Evolutionary conservation across 2,329 filamentous ascomycete genomes (phyloP).

Genomic region (Lasiodiplodia sp.): DNA sequence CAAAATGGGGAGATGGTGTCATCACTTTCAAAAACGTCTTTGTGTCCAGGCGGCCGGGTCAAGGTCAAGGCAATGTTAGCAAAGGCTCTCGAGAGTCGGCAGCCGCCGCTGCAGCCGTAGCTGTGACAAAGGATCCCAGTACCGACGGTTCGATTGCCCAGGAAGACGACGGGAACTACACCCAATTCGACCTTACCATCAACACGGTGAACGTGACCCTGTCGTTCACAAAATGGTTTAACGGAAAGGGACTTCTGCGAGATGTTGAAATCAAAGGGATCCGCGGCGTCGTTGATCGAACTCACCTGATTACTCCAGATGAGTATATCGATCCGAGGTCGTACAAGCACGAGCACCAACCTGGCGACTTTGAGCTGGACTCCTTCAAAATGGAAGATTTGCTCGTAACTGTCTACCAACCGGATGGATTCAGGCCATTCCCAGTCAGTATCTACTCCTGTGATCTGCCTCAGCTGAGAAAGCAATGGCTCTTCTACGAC

Average conservation of each 20-base stretch:
- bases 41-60: slow-evolving; percentile 87
- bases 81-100: slow-evolving; percentile 89
- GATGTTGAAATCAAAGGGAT: slow-evolving; percentile 96
- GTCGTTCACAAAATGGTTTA: slow-evolving; percentile 99
- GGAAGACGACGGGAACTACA: slow-evolving; percentile 93
- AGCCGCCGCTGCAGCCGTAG: slow-evolving; percentile 83
- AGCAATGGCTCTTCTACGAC: slow-evolving; percentile 98
- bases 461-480: slow-evolving; percentile 88
- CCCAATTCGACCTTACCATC: slow-evolving; percentile 94
- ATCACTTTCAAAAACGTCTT: slow-evolving; percentile 98
- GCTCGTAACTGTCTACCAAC: slow-evolving; percentile 89
- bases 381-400: slow-evolving; percentile 96
- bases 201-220: slow-evolving; percentile 95
- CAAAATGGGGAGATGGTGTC: slow-evolving; percentile 92
- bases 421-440: slow-evolving; percentile 89
- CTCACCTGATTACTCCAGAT: slow-evolving; percentile 75
- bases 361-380: slow-evolving; percentile 96
- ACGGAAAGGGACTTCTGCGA: slow-evolving; percentile 87
- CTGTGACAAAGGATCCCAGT: slow-evolving; percentile 56
- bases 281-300: slow-evolving; percentile 89
- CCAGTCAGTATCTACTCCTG: slow-evolving; percentile 95
- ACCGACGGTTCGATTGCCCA: slow-evolving; percentile 55
- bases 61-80: slow-evolving; percentile 80
- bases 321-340: slow-evolving; percentile 80
- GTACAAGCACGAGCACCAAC: slow-evolving; percentile 85